phyloP scores from a whole-genome alignment of 2,329 filamentous ascomycete genomes.

The Cladosporium sp. region DNA sequence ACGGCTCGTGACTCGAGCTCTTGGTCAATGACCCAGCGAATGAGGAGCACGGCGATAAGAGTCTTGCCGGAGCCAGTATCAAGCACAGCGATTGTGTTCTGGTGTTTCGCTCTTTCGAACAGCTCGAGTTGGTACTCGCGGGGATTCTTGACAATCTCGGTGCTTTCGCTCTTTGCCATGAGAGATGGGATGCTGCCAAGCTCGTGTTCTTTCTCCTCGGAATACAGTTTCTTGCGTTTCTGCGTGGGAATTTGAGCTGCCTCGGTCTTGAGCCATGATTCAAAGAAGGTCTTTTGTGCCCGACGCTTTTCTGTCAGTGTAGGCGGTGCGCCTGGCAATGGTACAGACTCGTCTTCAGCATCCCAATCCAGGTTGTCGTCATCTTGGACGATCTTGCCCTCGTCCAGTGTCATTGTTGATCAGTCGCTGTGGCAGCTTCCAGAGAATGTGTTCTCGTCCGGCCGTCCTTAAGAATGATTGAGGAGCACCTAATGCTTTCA shows the following conservation, averaged over 20 bases:
- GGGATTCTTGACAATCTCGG: conserved; percentile 66
- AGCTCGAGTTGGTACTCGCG: conserved; percentile 90
- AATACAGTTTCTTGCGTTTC: conserved; percentile 24
- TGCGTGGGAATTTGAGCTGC: conserved; percentile 38
- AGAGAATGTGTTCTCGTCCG: no score
- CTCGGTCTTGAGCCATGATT: conserved; percentile 38
- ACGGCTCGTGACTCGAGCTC: conserved; percentile 67
- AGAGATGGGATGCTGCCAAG: conserved; percentile 51
- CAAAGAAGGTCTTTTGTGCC: conserved; percentile 41
- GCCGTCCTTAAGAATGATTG: no score
- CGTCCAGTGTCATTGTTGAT: conserved; percentile 2
- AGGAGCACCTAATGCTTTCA: no score
- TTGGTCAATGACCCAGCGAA: conserved; percentile 69
- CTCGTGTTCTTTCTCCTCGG: conserved; percentile 35
- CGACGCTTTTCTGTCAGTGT: conserved; percentile 34
- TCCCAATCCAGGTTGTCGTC: conserved; percentile 6
- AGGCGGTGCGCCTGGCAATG: conserved; percentile 19
- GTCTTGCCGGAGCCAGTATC: conserved; percentile 97
- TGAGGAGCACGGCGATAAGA: conserved; percentile 83
- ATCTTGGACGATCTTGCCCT: neutral
- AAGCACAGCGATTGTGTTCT: conserved; percentile 88
- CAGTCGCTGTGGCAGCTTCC: neutral
- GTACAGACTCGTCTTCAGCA: conserved; percentile 17
- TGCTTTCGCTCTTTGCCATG: conserved; percentile 49
- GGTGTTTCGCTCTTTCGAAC: conserved; percentile 77